Percentiles rank a stretch among this genome's conserved stretches.
These are phyloP conservation scores for Exophiala viscosa DNA, from an alignment of 2,329 filamentous ascomycete species.

Conservation along the genomic window DNA sequence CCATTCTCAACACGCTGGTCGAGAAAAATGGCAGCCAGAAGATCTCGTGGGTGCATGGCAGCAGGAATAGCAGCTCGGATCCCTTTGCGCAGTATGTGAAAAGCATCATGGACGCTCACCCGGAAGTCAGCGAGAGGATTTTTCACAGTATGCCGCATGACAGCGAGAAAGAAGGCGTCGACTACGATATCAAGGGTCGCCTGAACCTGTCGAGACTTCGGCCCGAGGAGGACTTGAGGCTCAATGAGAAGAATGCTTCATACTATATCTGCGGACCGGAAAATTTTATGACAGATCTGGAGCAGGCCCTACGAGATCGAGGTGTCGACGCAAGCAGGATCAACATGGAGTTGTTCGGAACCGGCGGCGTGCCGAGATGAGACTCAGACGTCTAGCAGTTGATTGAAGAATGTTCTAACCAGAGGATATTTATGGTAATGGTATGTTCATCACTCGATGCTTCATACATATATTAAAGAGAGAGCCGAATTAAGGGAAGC, in stretches of 20 bases:
- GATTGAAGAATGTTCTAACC: too few relatives aligned
- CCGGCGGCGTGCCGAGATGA: conserved; percentile 38
- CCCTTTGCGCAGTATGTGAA: conserved; percentile 56
- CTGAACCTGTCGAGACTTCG: conserved; percentile 57
- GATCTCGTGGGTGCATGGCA: conserved; percentile 59
- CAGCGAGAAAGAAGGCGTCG: conserved; percentile 48
- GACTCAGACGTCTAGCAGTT: too few relatives aligned
- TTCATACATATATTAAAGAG: too few relatives aligned
- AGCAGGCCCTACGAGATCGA: conserved; percentile 49
- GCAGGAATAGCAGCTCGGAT: conserved; percentile 43
- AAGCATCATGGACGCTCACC: conserved; percentile 40
- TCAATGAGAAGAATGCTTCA: conserved; percentile 52
- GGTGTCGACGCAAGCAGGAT: conserved; percentile 60
- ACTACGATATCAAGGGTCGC: conserved; percentile 59
- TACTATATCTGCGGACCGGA: conserved; percentile 72
- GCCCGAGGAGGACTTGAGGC: conserved; percentile 50
- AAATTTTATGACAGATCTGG: conserved; percentile 63
- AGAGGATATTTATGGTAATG: too few relatives aligned
- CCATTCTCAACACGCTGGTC: conserved; percentile 56
- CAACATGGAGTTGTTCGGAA: conserved; percentile 66
- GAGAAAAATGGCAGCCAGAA: conserved; percentile 43
- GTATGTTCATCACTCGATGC: too few relatives aligned
- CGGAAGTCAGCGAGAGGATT: conserved; percentile 50
- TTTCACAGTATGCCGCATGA: conserved; percentile 54
- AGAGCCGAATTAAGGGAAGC: too few relatives aligned